Conservation (phyloP, 1,284 basidiomycete genomes). For the Thelephora terrestris region DNA sequence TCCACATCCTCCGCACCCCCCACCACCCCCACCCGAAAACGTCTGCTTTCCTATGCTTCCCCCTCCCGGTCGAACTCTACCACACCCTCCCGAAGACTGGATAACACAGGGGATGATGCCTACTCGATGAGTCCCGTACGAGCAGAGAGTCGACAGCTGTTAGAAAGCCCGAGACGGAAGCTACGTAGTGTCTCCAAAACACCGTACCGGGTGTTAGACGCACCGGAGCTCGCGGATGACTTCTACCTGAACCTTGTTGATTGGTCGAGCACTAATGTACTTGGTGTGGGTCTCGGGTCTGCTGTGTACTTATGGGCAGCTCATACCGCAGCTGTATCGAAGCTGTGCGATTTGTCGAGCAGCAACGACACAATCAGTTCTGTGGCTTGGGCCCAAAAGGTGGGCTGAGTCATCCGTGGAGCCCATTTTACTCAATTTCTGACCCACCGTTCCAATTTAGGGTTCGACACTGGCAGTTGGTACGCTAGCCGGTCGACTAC, state of each 20-base stretch:
- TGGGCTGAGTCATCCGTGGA: slow-evolving; percentile 21
- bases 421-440: neutral
- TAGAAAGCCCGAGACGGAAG: slow-evolving; percentile 77
- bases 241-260: slow-evolving; percentile 98
- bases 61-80: slow-evolving; percentile 48
- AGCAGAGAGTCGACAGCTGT: slow-evolving; percentile 71
- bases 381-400: slow-evolving; percentile 88
- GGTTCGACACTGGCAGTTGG: slow-evolving; percentile 89
- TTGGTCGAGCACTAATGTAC: slow-evolving; percentile 91
- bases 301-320: slow-evolving; percentile 98
- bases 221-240: slow-evolving; percentile 94
- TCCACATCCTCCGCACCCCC: slow-evolving; percentile 32
- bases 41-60: slow-evolving; percentile 60
- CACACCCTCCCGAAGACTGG: slow-evolving; percentile 55
- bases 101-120: slow-evolving; percentile 69
- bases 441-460: slow-evolving; percentile 23
- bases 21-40: slow-evolving; percentile 54
- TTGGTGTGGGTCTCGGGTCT: slow-evolving; percentile 86
- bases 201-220: slow-evolving; percentile 95
- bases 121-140: slow-evolving; percentile 91
- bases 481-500: slow-evolving; percentile 77
- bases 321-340: slow-evolving; percentile 84
- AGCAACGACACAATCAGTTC: slow-evolving; percentile 69
- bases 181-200: slow-evolving; percentile 86
- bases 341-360: slow-evolving; percentile 75